Evolutionary conservation across 768 basidiomycete species (phyloP), one percentile per base, ranked within the genome.

Genomic region (Galerina sulciceps): DNA sequence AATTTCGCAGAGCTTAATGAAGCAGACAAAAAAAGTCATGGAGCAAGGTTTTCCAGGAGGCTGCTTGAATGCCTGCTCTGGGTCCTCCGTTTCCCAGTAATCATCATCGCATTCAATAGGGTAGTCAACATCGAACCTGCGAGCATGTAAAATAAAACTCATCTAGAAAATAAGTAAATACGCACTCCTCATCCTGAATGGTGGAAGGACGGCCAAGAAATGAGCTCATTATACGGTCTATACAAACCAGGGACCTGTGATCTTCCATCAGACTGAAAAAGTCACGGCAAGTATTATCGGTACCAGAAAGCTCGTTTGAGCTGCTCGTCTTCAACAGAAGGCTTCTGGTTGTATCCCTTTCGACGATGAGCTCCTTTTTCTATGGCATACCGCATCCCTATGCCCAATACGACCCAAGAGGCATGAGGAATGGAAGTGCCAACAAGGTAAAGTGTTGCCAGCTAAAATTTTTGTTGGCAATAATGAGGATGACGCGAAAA

Each of bases 141-240:
- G 14, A 18, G 10, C 26, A 23, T 46, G 18, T 60, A 20, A 63
- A 49, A 49, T 37, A 17, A 11, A 10, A 42, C 36, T 26, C 14
- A 50, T 8, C 14, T 1, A 15, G 4, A 17, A 8, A 44, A 14
- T 18, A 43, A 15, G 18, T 10, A 37, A 23, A 22, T n/a, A 43
- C 86, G 57, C 61, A 87, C 85, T 91, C 90, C 70, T 89, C 89
- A 45, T 90, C 88, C 48, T 87, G 84, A 4, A 91, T 78, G 2
- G 85, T 83, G 52, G 83, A 79, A 0, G 89, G 85, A 15, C 91
- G 79, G 10, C 92, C 91, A 40, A 89, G 75, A 44, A 80, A 80
- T 5, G 80, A 72, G 40, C 81, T 80, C 42, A 74, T 58, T 35
- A 70, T 41, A 14, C 76, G 63, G 55, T 80, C 79, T 31, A 70